Base-by-base conservation (phyloP, 1,284 basidiomycete genomes). In the Cutaneotrichosporon cavernicola region DNA sequence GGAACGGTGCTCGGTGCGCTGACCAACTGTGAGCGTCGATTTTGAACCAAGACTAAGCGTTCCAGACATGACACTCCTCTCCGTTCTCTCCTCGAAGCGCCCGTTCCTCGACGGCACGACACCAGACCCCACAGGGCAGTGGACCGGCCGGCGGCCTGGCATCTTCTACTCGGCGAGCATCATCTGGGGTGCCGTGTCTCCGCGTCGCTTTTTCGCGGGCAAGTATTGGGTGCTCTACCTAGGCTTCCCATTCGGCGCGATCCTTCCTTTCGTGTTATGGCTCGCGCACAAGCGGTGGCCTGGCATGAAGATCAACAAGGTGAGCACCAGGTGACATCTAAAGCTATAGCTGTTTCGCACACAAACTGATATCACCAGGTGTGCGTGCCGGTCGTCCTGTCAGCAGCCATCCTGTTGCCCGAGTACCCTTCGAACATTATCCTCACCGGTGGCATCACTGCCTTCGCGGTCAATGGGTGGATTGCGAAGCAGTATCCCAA, bases 341-440 rank as follows among this genome's bases (percentile, higher is more conserved):
- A 7, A n/a, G 49, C 11, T 38, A 13, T 2, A 3, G 4, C n/a
- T 2, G 11, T n/a, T 18, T 22, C 30, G n/a, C 8, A 7, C 47
- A 32, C 14, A 13, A n/a, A 21, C 70, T 66, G 65, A 72, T 53
- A 34, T 63, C 13, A 1, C 9, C 36, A 80, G 69, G 75, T 82
- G 7, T 82, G 82, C n/a, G 81, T 83, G 46, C 83, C 83, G 5
- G 82, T 84, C 67, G 77, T 84, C 36, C 78, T 82, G 58, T 78
- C 78, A 56, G 83, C 82, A 4, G 82, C 82, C 0, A 80, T 78
- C 5, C 64, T 76, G 5, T 70, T 82, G 8, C 81, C 81, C 1
- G 77, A 81, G 69, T 77, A 74, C 30, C 83, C 83, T 1, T 80
- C 83, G 14, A 84, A 84, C 69, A 79, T 84, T 70, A 83, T 84